Evolutionary conservation across 345 rosid genomes (phyloP).

Genomic region (Brassica incana): DNA sequence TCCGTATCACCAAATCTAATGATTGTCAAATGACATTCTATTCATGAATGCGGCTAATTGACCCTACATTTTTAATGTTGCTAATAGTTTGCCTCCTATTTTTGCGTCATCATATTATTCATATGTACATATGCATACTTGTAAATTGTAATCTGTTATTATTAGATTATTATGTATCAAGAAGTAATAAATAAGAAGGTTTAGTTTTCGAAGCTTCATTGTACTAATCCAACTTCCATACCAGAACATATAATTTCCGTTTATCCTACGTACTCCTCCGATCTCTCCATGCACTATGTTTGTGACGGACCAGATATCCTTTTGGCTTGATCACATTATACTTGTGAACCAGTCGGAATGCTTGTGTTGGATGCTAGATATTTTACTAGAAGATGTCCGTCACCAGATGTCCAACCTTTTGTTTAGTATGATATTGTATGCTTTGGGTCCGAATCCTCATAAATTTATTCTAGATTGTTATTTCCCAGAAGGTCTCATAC

Average conservation of each 20-base stretch:
- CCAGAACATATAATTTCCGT: not conserved
- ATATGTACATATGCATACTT: not conserved
- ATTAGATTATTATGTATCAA: not conserved
- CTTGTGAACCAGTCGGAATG: no score
- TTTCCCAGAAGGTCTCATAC: no score
- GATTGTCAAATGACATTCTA: conserved; percentile 23
- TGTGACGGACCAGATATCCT: no score
- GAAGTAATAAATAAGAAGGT: not conserved
- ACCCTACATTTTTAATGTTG: not conserved
- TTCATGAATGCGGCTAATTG: conserved; percentile 23
- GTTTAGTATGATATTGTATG: no score
- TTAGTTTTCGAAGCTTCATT: not conserved
- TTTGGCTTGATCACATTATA: no score
- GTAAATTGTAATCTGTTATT: not conserved
- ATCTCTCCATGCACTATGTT: no score
- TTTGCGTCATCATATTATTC: conserved; percentile 14
- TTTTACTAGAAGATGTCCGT: no score
- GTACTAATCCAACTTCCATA: not conserved
- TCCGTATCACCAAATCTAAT: conserved; percentile 30
- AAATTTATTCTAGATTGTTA: no score
- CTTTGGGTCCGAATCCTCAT: no score
- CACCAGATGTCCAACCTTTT: no score
- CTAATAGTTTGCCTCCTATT: conserved; percentile 12
- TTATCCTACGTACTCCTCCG: no score
- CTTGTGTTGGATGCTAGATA: no score